Evolutionary conservation across 2,329 filamentous ascomycete genomes (phyloP), one percentile per base, ranked within the genome.

Genomic region (Ramularia endophylla): DNA sequence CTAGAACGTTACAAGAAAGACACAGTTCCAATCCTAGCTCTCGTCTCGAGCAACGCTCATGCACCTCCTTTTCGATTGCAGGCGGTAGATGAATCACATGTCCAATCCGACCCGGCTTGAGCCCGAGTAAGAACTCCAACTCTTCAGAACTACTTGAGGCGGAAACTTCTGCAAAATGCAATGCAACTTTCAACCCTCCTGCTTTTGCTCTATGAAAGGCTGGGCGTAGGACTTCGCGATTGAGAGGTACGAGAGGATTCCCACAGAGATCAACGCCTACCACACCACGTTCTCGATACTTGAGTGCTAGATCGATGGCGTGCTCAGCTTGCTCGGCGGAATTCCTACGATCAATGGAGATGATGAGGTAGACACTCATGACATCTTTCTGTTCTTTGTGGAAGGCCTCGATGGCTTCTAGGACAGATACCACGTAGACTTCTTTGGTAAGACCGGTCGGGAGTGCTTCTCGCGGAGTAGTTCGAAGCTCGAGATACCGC

Each of bases 201-300:
- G 55, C 59, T 45, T 70, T 74, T 4, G 83, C 83, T 40, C 69
- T 65, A 1, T 60, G 53, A 51, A 92, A 83, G 6, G 22, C 22
- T 6, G 22, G 22, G 11, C 22, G 6, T 25, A 25, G 22, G 0
- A 78, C 73, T 0, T 71, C 64, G 1, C 68, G 65, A 58, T 87
- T 84, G 5, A 75, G 63, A 12, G 70, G 64, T 15, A 89, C 68
- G 0, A 73, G 67, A 1, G 85, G 86, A 56, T 94, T 80, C 13
- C 87, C 87, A 62, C 85, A 90, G 15, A 92, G 74, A 57, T 92
- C 87, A 16, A 92, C 63, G 11, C 80, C 86, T 1, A 90, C 81
- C 4, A 90, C 75, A 13, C 78, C 18, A 11, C 40, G 41, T 65
- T 54, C 49, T 11, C 63, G 65, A 58, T 80, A 76, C 43, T 67